Evolutionary conservation across 306 rosid species (phyloP).

Genomic region (Amphicarpaea edgeworthii): DNA sequence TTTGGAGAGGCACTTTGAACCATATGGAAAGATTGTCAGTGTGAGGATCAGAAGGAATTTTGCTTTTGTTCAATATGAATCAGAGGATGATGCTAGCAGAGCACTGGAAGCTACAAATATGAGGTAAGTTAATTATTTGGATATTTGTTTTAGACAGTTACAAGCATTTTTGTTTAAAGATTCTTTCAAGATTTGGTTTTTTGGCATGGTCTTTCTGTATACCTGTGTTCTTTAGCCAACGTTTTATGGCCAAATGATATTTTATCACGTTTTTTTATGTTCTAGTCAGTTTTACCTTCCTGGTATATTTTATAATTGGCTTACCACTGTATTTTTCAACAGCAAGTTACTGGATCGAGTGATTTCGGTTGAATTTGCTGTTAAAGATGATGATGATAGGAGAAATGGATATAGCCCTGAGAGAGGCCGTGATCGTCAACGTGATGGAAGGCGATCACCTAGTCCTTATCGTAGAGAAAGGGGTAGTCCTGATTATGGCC

Average conservation of each 20-base stretch:
- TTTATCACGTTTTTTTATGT: slow-evolving; percentile 16
- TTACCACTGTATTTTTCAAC: slow-evolving; percentile 32
- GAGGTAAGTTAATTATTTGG: slow-evolving; percentile 61
- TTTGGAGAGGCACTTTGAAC: slow-evolving; percentile 97
- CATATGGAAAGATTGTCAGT: slow-evolving; percentile 88
- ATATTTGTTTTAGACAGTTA: slow-evolving; percentile 19
- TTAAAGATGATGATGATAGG: slow-evolving; percentile 83
- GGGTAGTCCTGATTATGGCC: slow-evolving; percentile 99
- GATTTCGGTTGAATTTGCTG: slow-evolving; percentile 94
- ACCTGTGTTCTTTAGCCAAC: slow-evolving; percentile 3
- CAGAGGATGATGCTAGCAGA: slow-evolving; percentile 91
- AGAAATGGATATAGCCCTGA: slow-evolving; percentile 85
- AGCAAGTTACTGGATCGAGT: slow-evolving; percentile 96
- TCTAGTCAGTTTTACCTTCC: background rate
- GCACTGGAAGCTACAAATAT: slow-evolving; percentile 92
- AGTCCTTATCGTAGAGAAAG: slow-evolving; percentile 90
- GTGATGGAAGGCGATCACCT: slow-evolving; percentile 85
- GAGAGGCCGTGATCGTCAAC: slow-evolving; percentile 71
- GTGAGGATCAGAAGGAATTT: slow-evolving; percentile 96
- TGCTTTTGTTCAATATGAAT: slow-evolving; percentile 94
- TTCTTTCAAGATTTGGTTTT: background rate
- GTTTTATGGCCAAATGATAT: background rate
- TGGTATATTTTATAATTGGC: slow-evolving; percentile 23
- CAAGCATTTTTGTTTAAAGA: background rate
- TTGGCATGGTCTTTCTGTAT: slow-evolving; percentile 24